Base-by-base conservation (phyloP, 306 rosid species). In the Pachyrhizus erosus region DNA sequence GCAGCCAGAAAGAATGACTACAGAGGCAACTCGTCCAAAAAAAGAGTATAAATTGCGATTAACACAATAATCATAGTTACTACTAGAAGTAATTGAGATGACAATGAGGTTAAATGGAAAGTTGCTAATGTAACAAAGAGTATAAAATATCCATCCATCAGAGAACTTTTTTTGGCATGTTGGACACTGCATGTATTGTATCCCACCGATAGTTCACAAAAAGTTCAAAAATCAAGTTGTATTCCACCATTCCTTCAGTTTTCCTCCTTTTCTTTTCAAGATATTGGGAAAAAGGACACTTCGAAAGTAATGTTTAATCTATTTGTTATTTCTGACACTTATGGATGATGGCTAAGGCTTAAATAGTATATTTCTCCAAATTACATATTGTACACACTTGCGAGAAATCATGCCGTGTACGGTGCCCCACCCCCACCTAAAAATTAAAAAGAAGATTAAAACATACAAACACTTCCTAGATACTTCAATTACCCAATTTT, bases 1-100 rank as follows among this genome's bases (percentile, higher is more conserved):
- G 83, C 33, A 68, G 21, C 70, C 52, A 69, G 68, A 68, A 24
- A 79, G 21, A 7, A 48, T 31, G 71, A 76, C 73, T 29, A 42
- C 48, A 21, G 9, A 52, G 18, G 20, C 18, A 69, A 69, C 20
- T 69, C 40, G 39, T 69, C 29, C 58, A 55, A 51, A 79, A 34
- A 21, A 29, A 33, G 17, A 67, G 27, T 18, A 51, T 24, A 23
- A 51, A 34, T 20, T 65, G 65, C 11, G 7, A 48, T 13, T 48
- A 27, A 33, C 39, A 46, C 51, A 78, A 8, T 5, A 18, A 61
- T 9, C 55, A 57, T 17, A 76, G 29, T 17, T 40, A 60, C 1
- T 40, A n/a, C n/a, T n/a, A n/a, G 58, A 37, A 7, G 52, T 60
- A 6, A 40, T 27, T 42, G 21, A 61, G 71, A 76, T 40, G 71